Base-by-base conservation (phyloP, 1,284 basidiomycete species). In the Ustilago lituana region DNA sequence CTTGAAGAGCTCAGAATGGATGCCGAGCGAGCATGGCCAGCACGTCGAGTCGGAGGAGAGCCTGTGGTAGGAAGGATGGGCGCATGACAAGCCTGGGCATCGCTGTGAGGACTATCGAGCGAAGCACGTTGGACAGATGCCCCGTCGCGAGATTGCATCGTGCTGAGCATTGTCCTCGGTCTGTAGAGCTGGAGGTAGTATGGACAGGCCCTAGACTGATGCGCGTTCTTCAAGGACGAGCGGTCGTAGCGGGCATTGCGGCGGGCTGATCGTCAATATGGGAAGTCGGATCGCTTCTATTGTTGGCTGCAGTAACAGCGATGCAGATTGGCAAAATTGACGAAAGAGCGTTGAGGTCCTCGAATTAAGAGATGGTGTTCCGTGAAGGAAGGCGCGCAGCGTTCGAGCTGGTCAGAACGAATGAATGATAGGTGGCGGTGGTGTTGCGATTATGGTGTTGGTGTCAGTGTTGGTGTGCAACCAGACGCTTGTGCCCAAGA, bases 1-100 rank as follows among this genome's bases (percentile, higher is more conserved):
- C 64, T 67, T n/a, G 57, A 50, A 17, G 64, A 57, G 54, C 64
- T 67, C 6, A 69, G 51, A 15, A 63, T 69, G 9, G 65, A 69
- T 22, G 65, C 46, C 2, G 65, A 69, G 7, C 65, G 65, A 10
- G 43, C 44, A 26, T 65, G 63, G 19, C 51, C 56, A 22, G 48
- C 51, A 37, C 50, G 62, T 46, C 55, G 41, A 17, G 32, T 36
- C 22, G 43, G 15, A 29, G 60, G 27, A 1, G 60, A 52, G n/a
- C 24, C 32, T 4, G 55, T 32, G 2, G 46, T 23, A 2, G 55
- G 23, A 6, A 31, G 33, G 23, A 20, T 47, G 2, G 43, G 27
- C 38, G 33, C 17, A n/a, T n/a, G n/a, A n/a, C n/a, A n/a, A n/a
- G n/a, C n/a, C n/a, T n/a, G n/a, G n/a, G n/a, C n/a, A n/a, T n/a